phyloP scores from a whole-genome alignment of 2,329 filamentous ascomycete species.

The Hypoxylon sp. region DNA sequence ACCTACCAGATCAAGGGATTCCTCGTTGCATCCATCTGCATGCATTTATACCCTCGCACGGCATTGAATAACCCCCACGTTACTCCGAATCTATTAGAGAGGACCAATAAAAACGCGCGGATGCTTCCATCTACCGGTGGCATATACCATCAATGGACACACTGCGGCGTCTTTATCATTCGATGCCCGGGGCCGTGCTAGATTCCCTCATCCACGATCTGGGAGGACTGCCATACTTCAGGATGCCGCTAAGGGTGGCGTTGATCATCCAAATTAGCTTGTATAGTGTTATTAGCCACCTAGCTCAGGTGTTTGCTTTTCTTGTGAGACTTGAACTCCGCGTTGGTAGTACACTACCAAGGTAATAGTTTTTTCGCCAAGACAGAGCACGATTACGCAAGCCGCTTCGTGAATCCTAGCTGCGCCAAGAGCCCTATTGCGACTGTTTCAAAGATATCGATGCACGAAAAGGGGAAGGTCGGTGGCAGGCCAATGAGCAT shows the following conservation, averaged over 20 bases:
- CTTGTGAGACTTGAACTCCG: conserved; percentile 2
- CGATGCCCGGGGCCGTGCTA: conserved; percentile 1
- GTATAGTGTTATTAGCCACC: conserved; percentile 19
- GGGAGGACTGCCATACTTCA: not conserved
- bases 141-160: conserved; percentile 10
- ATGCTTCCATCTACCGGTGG: conserved; percentile 17
- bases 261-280: conserved; percentile 29
- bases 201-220: not conserved
- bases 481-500: conserved; percentile 22
- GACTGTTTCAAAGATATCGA: conserved; percentile 39
- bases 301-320: conserved; percentile 2
- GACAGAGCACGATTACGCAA: conserved; percentile 36
- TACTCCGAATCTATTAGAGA: conserved; percentile 15
- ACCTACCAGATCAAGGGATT: conserved; percentile 34
- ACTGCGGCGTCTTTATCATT: conserved; percentile 3
- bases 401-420: conserved; percentile 29
- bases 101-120: conserved; percentile 19
- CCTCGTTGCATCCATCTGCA: conserved; percentile 34
- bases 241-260: not conserved
- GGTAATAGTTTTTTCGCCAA: conserved; percentile 22
- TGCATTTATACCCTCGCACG: conserved; percentile 41
- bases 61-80: conserved; percentile 26
- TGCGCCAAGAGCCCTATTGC: conserved; percentile 15
- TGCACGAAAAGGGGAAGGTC: conserved; percentile 37
- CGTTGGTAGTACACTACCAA: conserved; percentile 14